Evolutionary conservation across 768 basidiomycete genomes (phyloP), one percentile per base, ranked within the genome.

Genomic region (Leccinum variicolor): DNA sequence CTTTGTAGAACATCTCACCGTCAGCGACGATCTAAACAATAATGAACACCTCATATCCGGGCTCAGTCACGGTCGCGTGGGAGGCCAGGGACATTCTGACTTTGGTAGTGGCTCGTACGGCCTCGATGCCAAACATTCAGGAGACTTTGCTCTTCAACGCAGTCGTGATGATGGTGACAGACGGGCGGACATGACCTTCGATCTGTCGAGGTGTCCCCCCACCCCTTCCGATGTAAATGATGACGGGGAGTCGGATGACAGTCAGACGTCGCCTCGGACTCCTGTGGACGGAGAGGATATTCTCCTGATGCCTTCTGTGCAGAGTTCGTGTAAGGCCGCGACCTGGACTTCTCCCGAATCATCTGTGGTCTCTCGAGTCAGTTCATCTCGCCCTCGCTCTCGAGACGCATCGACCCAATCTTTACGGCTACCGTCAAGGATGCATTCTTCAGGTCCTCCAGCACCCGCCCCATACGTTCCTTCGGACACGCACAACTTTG

Each of bases 211-310:
- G 19, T 59, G 53, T 52, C 64, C 66, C 23, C 60, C 62, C 45
- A 33, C 39, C 15, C 68, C 70, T 29, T 67, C 56, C 1, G 71
- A 73, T 51, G 63, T 68, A 4, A 63, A 60, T 8, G 71, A 71
- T 8, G 67, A 71, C 19, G 71, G n/a, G n/a, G n/a, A 63, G 33
- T 74, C 70, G 13, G 71, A 69, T 52, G 69, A 67, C 21, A 62
- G 63, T 26, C 72, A 58, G 34, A 28, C 39, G 7, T 70, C 64
- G 36, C 57, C 64, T 41, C 69, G 60, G 23, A 74, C 67, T 25
- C 72, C 69, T 36, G 64, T 64, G 36, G 66, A 72, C 21, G 61
- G 60, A 28, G 68, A 67, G 25, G 49, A 49, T 15, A 29, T 69
- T 29, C 56, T 65, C 8, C 21, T 62, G 39, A 17, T 53, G 3